Conservation (phyloP, 257 asterid species). For the Leonotis leonurus region DNA sequence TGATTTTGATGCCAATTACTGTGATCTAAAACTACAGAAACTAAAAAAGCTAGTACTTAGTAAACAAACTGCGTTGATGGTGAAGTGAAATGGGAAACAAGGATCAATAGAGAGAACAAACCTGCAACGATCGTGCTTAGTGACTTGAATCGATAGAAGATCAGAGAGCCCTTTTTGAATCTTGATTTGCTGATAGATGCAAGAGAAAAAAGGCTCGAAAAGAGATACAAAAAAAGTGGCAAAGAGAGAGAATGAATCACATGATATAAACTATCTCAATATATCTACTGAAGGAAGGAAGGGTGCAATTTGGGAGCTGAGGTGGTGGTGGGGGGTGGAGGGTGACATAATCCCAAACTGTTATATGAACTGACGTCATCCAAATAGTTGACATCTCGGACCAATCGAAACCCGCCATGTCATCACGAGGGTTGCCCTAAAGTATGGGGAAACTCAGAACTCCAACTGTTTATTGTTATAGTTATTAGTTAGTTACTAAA, state of each 20-base stretch:
- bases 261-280: too few species aligned
- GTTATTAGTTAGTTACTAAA: not conserved
- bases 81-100: too few species aligned
- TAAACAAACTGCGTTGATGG: too few species aligned
- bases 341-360: conserved; percentile 22
- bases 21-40: too few species aligned
- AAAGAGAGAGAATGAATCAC: conserved; percentile 31
- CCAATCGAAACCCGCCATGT: conserved; percentile 36
- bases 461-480: conserved; percentile 13
- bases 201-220: not conserved
- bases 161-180: conserved; percentile 4
- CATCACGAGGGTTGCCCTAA: conserved; percentile 22
- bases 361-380: conserved; percentile 37
- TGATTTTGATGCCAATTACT: too few species aligned
- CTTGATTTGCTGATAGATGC: conserved; percentile 5
- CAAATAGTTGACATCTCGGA: conserved; percentile 18
- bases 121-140: conserved; percentile 32
- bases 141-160: conserved; percentile 24
- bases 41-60: too few species aligned
- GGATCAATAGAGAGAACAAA: conserved; percentile 2
- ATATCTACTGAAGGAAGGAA: too few species aligned
- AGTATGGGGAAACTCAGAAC: conserved; percentile 20
- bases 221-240: not conserved
- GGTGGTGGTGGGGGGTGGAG: conserved; percentile 33
- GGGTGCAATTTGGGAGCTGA: conserved; percentile 46